Base-by-base conservation (phyloP, 805 yeast genomes). In the Danielia reshetovae region DNA sequence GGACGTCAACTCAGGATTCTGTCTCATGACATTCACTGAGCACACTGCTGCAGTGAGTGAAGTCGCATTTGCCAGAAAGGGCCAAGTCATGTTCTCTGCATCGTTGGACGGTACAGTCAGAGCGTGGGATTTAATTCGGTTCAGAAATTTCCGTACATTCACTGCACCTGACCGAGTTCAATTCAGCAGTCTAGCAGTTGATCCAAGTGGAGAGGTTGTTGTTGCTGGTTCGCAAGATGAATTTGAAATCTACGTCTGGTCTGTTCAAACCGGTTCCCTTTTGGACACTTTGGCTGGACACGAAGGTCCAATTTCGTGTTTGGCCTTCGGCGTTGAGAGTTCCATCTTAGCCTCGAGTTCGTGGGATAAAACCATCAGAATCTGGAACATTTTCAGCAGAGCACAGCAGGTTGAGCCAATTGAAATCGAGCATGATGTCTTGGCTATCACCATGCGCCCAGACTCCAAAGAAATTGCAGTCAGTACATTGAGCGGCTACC, bases 81-180 rank as follows among this genome's bases (percentile, higher is more conserved):
- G 97, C 0, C 90, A 87, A 52, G 96, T 93, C 0, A 61, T 93
- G 51, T 93, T 93, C 51, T 82, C 96, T 3, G 75, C 95, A 1
- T 90, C 97, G 0, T 65, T 89, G 40, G 98, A 93, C 64, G 98
- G 98, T 39, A 93, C 98, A 0, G 88, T 93, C 7, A 74, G 97
- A 49, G 98, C 98, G 0, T 93, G 96, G 95, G 98, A 93, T 68
- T 68, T 93, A 43, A 74, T 89, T 24, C 72, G 98, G 49, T 93
- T 83, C 59, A 77, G 98, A 57, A 93, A 93, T 55, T 93, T 93
- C 68, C 74, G 97, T 49, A 87, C 96, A 0, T 89, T 90, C 56
- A 88, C 97, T 0, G 93, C 97, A 0, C 79, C 96, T 3, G 81
- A 81, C 45, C 72, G 97, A 49, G 68, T 89, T 18, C 96, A 88